Percentiles rank a stretch among this genome's conserved stretches.
Conservation (phyloP, 805 yeast genomes). For the Teunomyces gatunensis region DNA sequence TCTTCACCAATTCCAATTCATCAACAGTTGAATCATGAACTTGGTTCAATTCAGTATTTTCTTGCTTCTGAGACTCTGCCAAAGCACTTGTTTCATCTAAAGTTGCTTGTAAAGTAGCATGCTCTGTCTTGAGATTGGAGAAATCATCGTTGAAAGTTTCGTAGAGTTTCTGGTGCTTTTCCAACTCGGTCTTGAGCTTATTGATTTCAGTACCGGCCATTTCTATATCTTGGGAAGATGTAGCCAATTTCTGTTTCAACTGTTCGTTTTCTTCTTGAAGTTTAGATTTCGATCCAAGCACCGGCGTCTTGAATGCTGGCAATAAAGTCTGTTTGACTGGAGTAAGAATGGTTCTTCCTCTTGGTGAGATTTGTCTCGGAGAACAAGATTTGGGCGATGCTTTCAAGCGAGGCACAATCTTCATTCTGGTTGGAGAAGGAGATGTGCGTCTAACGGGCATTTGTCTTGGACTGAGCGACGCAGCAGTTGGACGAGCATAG, state of each 20-base stretch:
- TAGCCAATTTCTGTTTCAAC: slow-evolving; percentile 10
- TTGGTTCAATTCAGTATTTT: slow-evolving; percentile 8
- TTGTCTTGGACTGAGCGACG: slow-evolving; percentile 19
- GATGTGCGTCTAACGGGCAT: slow-evolving; percentile 3
- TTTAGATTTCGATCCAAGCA: slow-evolving; percentile 9
- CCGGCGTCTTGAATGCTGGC: background rate
- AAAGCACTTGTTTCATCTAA: slow-evolving; percentile 4
- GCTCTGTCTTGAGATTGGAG: slow-evolving; percentile 8
- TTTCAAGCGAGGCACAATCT: slow-evolving; percentile 5
- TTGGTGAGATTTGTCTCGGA: background rate
- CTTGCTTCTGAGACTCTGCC: slow-evolving; percentile 5
- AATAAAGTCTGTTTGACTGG: background rate
- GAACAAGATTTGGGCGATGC: slow-evolving; percentile 6
- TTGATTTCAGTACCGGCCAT: slow-evolving; percentile 4
- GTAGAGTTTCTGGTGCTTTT: slow-evolving; percentile 1
- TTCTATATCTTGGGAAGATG: slow-evolving; percentile 3
- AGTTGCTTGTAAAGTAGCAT: slow-evolving; percentile 5
- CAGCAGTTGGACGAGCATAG: slow-evolving; percentile 32
- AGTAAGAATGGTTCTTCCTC: background rate
- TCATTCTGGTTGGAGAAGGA: slow-evolving; percentile 10
- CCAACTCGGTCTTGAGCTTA: slow-evolving; percentile 6
- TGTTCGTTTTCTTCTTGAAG: slow-evolving; percentile 12
- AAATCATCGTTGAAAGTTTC: slow-evolving; percentile 9
- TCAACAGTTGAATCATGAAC: slow-evolving; percentile 3
- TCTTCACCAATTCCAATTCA: slow-evolving; percentile 8